These are phyloP conservation scores for Pichia sp. DNA, from an alignment of 1,139 yeast genomes.

Conservation along the genomic window DNA sequence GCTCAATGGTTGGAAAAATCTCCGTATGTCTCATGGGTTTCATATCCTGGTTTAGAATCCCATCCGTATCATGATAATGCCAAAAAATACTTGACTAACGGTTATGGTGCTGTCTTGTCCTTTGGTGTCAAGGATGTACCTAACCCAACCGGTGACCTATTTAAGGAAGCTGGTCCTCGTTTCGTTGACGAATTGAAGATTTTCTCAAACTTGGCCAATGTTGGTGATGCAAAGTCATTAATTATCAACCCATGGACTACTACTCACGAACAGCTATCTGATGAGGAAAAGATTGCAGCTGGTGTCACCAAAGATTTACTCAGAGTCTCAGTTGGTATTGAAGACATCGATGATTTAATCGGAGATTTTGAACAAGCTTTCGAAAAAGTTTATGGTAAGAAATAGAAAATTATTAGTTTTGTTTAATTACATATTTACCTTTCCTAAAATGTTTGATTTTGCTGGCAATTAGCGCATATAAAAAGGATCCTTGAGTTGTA, in stretches of 20 bases:
- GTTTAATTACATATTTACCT: background rate
- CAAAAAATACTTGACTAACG: conserved; percentile 71
- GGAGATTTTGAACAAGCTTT: conserved; percentile 84
- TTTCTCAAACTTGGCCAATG: conserved; percentile 91
- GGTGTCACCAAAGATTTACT: conserved; percentile 88
- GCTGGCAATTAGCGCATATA: background rate
- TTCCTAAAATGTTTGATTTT: background rate
- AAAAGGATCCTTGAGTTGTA: no score
- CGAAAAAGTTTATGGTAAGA: conserved; percentile 26
- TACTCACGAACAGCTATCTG: conserved; percentile 85
- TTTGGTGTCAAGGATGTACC: conserved; percentile 76
- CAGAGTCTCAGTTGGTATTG: conserved; percentile 87
- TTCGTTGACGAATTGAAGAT: conserved; percentile 79
- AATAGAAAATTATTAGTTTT: background rate
- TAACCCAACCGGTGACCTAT: conserved; percentile 43
- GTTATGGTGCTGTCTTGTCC: conserved; percentile 83
- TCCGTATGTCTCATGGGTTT: conserved; percentile 78
- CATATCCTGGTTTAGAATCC: conserved; percentile 82
- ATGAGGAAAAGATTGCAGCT: conserved; percentile 71
- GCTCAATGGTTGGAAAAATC: conserved; percentile 73
- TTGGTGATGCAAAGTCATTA: conserved; percentile 92
- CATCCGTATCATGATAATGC: conserved; percentile 82
- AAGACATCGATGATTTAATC: conserved; percentile 82
- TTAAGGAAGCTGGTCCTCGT: conserved; percentile 69
- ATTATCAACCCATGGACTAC: conserved; percentile 95